Conservation (phyloP, 148 eudicot genomes). For the Bassia scoparia region DNA sequence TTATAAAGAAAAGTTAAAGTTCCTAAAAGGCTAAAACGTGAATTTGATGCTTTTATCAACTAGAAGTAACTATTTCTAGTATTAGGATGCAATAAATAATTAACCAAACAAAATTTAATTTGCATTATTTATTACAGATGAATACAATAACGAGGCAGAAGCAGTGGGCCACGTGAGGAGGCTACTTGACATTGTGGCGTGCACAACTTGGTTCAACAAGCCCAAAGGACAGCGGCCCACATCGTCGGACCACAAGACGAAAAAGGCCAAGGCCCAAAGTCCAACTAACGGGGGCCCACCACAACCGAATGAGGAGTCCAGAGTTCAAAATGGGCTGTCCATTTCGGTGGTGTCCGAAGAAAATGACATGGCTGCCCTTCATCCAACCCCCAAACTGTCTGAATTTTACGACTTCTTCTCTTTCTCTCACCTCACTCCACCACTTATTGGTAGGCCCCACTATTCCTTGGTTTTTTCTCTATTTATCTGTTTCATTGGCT, state of each 20-base stretch:
- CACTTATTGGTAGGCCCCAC: constrained; percentile 53
- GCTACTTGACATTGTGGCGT: constrained; percentile 75
- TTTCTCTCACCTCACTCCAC: constrained; percentile 75
- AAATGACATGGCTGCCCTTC: constrained; percentile 92
- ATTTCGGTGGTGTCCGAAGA: constrained; percentile 41
- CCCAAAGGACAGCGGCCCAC: constrained; percentile 49
- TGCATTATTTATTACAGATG: constrained; percentile 53
- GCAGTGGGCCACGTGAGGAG: constrained; percentile 77
- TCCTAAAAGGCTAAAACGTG: background rate
- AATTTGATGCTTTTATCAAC: too few species aligned
- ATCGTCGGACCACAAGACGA: constrained; percentile 33
- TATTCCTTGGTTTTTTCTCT: background rate
- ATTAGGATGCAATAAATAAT: too few species aligned
- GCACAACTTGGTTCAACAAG: constrained; percentile 75
- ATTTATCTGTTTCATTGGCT: background rate
- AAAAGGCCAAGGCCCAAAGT: constrained; percentile 38
- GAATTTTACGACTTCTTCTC: constrained; percentile 92
- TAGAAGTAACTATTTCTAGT: too few species aligned
- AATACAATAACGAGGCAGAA: constrained; percentile 57
- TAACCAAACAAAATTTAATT: background rate
- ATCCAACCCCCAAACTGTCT: constrained; percentile 79
- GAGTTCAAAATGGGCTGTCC: constrained; percentile 25
- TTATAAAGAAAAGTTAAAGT: too few species aligned
- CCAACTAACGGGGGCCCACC: constrained; percentile 24
- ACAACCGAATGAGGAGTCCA: constrained; percentile 20